Percentiles rank a stretch among this genome's conserved stretches.
Evolutionary conservation across 345 rosid species (phyloP).

Genomic region (Sisymbrium irio): DNA sequence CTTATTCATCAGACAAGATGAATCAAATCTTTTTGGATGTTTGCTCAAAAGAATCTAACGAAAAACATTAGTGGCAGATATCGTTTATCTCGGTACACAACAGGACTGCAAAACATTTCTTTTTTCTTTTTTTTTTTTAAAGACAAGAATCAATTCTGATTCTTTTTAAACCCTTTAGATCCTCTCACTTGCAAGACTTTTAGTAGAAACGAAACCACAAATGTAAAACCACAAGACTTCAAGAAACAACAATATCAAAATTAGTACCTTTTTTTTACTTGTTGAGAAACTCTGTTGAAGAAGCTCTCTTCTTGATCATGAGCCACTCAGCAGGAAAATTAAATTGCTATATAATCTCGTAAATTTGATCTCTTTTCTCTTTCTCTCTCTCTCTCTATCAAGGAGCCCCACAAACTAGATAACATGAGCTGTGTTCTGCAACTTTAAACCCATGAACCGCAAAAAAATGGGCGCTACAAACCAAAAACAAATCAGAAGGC

Average conservation of each 20-base stretch:
- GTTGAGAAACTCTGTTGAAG: background rate
- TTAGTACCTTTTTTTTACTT: conserved; percentile 2
- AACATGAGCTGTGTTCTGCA: conserved; percentile 48
- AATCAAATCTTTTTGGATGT: conserved; percentile 41
- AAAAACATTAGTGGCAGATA: conserved; percentile 39
- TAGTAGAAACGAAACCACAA: background rate
- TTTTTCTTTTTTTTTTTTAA: no score
- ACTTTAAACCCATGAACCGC: conserved; percentile 41
- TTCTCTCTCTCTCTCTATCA: background rate
- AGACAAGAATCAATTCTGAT: background rate
- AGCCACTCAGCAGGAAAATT: background rate
- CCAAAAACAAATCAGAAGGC: conserved; percentile 7
- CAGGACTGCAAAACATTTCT: background rate
- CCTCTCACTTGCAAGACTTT: conserved; percentile 10
- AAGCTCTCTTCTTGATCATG: conserved; percentile 5
- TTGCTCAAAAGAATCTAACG: conserved; percentile 35
- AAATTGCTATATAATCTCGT: conserved; percentile 2
- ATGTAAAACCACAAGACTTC: background rate
- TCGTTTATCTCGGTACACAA: conserved; percentile 2
- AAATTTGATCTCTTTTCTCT: background rate
- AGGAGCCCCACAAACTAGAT: conserved; percentile 40
- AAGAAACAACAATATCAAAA: no score
- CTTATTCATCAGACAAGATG: conserved; percentile 50
- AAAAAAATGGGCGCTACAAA: conserved; percentile 20
- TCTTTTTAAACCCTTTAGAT: conserved; percentile 1